Percentiles rank a stretch among this genome's conserved stretches.
These are phyloP conservation scores for Xylaria venustula DNA, from an alignment of 495 filamentous ascomycete genomes.

Conservation along the genomic window DNA sequence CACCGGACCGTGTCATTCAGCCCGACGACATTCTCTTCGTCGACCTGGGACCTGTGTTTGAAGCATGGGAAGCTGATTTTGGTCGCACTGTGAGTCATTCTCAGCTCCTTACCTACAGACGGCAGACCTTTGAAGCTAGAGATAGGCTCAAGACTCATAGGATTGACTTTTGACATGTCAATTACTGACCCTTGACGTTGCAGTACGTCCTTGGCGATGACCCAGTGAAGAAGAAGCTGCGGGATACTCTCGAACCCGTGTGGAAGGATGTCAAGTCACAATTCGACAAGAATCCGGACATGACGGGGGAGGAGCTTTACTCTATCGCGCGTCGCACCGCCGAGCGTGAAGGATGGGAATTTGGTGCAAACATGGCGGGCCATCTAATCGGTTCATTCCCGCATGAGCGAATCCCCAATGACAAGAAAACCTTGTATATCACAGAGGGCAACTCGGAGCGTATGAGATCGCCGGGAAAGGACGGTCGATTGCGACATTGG, in stretches of 20 bases:
- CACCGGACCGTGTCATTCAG: conserved; percentile 47
- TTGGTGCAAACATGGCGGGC: conserved; percentile 44
- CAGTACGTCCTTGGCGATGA: conserved; percentile 43
- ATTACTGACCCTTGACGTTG: no score
- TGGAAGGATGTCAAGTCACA: conserved; percentile 41
- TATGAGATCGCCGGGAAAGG: conserved; percentile 36
- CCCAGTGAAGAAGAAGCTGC: conserved; percentile 40
- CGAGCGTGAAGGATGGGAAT: conserved; percentile 35
- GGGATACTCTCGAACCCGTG: conserved; percentile 43
- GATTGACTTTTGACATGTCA: conserved; percentile 13
- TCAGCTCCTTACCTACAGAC: no score
- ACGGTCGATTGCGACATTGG: conserved; percentile 48
- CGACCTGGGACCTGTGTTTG: conserved; percentile 52
- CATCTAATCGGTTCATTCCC: conserved; percentile 38
- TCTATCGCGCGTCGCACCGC: conserved; percentile 32
- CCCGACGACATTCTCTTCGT: conserved; percentile 50
- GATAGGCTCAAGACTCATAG: no score
- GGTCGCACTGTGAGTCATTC: conserved; percentile 38
- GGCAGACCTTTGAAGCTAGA: no score
- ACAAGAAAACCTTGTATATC: conserved; percentile 43
- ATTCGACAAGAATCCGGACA: conserved; percentile 34
- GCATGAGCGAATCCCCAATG: conserved; percentile 50
- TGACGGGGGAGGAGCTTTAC: conserved; percentile 46
- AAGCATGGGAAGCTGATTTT: conserved; percentile 53
- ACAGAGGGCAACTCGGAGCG: conserved; percentile 38